Base-by-base conservation (phyloP, 2,329 filamentous ascomycete genomes). In the Sporothrix luriei region DNA sequence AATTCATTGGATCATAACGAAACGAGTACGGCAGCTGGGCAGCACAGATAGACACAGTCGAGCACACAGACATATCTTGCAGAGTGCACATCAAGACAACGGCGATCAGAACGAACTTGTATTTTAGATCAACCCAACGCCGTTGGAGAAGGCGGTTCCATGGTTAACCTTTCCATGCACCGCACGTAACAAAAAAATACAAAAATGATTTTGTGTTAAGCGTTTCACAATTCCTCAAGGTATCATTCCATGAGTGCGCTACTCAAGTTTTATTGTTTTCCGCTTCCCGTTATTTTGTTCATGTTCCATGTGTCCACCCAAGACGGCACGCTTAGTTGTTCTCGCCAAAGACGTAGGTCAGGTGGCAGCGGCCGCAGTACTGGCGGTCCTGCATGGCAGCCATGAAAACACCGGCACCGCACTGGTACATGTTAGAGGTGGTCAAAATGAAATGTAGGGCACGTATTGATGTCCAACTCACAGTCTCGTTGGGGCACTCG, bases 351-450 rank as follows among this genome's bases (percentile, higher is more conserved):
- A 90, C 88, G 83, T 90, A 90, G 82, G 88, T 90, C 74, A 90
- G 82, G 82, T 90, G 88, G 87, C 88, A 90, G 75, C 87, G 87
- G 77, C 88, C 88, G 77, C 93, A 97, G 91, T 97, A 97, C 86
- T 99, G 96, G 83, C 95, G 93, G 87, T 99, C 97, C 85, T 97
- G 91, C 94, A 98, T 98, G 82, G 95, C 93, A 82, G 95, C 95
- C 95, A 99, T 99, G 91, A 99, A 99, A 87, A 99, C 91, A 94
- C 95, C 95, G 79, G 96, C 95, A 89, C 95, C 95, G 84, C 95
- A 99, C 93, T 97, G 74, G 4, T 48, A 61, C 70, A 59, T n/a
- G 69, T 9, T 14, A 38, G 24, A 40, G 7, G 9, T 11, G 29
- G 5, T 14, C 9, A 3, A 21, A 1, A 1, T 33, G 5, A 4